phyloP scores from a whole-genome alignment of 345 rosid species.

The Ailanthus altissimus region DNA sequence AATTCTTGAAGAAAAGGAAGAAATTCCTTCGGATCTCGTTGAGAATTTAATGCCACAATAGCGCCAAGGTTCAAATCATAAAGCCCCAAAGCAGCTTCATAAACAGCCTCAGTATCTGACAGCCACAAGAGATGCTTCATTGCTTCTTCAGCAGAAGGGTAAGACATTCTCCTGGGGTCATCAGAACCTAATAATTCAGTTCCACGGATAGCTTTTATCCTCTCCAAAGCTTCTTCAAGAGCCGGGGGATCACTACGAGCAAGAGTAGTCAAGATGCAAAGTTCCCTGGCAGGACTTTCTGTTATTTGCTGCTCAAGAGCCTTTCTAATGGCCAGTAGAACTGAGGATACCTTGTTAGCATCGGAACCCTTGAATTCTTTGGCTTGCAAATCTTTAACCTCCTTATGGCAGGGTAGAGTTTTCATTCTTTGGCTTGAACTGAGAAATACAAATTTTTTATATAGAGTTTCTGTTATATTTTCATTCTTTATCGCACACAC shows the following conservation, averaged over 20 bases:
- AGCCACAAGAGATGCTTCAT: constrained; percentile 93
- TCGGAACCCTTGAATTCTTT: constrained; percentile 31
- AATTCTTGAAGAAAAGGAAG: constrained; percentile 92
- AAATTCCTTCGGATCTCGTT: constrained; percentile 95
- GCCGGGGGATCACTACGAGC: constrained; percentile 95
- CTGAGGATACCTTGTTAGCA: constrained; percentile 70
- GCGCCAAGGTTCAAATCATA: constrained; percentile 97
- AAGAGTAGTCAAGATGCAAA: constrained; percentile 89
- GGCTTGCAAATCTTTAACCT: constrained; percentile 40
- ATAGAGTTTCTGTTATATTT: constrained; percentile 71
- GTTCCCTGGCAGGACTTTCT: constrained; percentile 90
- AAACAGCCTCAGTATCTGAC: constrained; percentile 89
- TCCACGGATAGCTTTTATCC: constrained; percentile 87
- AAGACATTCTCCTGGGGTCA: constrained; percentile 52
- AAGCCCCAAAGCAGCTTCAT: constrained; percentile 93
- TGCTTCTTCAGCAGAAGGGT: constrained; percentile 95
- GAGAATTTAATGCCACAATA: constrained; percentile 94
- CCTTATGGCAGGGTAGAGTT: constrained; percentile 42
- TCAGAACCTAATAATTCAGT: constrained; percentile 68
- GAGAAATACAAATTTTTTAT: constrained; percentile 49
- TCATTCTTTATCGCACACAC: constrained; percentile 83
- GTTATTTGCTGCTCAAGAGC: constrained; percentile 75
- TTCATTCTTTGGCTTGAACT: no score
- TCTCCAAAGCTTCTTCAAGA: constrained; percentile 79
- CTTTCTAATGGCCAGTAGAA: constrained; percentile 77